Base-by-base conservation (phyloP, 257 asterid species). In the Fraxinus pennsylvanica region DNA sequence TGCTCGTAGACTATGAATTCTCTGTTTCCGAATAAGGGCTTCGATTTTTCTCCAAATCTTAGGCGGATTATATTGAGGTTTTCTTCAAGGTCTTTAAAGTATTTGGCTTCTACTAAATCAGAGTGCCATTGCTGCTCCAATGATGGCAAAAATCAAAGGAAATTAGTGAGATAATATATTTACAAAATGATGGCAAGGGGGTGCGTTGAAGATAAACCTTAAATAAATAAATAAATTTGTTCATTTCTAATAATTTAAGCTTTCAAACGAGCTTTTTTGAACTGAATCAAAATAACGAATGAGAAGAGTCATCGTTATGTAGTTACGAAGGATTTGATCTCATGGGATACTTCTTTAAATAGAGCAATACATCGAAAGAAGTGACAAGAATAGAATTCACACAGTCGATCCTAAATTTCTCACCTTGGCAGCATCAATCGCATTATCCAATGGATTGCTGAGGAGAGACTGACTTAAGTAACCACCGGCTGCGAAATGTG, bases 1-100 rank as follows among this genome's bases (percentile, higher is more conserved):
- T 97, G 85, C 73, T 94, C 97, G 76, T 94, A 94, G 35, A 94
- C 97, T 12, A 94, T 92, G 71, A 94, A 94, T 80, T 94, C 98
- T 80, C 97, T 83, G 90, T 94, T 94, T 76, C 97, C 85, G 84
- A 94, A 91, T 14, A 92, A 87, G 1, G 97, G 93, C 87, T 94
- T 94, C 4, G 98, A 85, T 25, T 84, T 88, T 27, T 92, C 97
- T 15, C 98, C 97, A 33, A 87, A 94, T 71, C 94, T 87, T 3
- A 94, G 92, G 39, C 91, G 84, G 69, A 94, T 87, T 33, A 94
- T 94, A 81, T 97, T 92, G 57, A 94, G 82, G 47, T 94, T 92
- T 30, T 92, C 92, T 72, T 91, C 97, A 22, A 94, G 74, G 68
- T 91, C 96, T 74, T 91, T 94, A 69, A 94, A 92, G 83, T 91